Base-by-base conservation (phyloP, 129 eudicot genomes). In the Arctium lappa region DNA sequence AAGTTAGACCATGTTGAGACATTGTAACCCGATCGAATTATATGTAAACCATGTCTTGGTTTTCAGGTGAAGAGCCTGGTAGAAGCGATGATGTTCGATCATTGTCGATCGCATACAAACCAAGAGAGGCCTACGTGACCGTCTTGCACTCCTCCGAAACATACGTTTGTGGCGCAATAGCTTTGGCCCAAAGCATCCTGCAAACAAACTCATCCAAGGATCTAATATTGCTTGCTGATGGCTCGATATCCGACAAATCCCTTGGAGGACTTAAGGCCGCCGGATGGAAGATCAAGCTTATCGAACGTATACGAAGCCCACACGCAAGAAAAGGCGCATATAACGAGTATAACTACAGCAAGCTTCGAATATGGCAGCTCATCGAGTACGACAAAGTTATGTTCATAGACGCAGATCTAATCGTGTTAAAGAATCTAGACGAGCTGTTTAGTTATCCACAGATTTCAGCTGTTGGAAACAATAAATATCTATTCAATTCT, bases 141-240 rank as follows among this genome's bases (percentile, higher is more conserved):
- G 88, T 91, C 44, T 90, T 94, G 10, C 98, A 94, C 65, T 91
- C 98, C 53, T 90, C 93, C 4, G 94, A 94, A 89, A 53, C 84
- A 10, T 94, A 94, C 36, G 97, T 91, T 18, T 94, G 98, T 83
- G 98, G 98, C 46, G 98, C 98, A 62, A 91, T 94, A 72, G 87
- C 91, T 66, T 87, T 94, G 80, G 98, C 94, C 4, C 98, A 91
- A 83, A 94, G 98, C 91, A 89, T 94, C 79, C 79, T 87, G 60
- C 90, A 73, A 85, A 84, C 97, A 42, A 88, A 88, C 88, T 75
- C 94, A 69, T 85, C 91, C 29, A 90, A 89, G 53, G 97, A 94
- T 88, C 88, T 94, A 5, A 40, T 94, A 77, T 83, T 94, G 85
- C 94, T 94, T 29, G 93, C 89, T 6, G 98, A 94, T 37, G 73